These are phyloP conservation scores for Penicillium sp. DNA, from an alignment of 2,329 filamentous ascomycete species.

Conservation along the genomic window DNA sequence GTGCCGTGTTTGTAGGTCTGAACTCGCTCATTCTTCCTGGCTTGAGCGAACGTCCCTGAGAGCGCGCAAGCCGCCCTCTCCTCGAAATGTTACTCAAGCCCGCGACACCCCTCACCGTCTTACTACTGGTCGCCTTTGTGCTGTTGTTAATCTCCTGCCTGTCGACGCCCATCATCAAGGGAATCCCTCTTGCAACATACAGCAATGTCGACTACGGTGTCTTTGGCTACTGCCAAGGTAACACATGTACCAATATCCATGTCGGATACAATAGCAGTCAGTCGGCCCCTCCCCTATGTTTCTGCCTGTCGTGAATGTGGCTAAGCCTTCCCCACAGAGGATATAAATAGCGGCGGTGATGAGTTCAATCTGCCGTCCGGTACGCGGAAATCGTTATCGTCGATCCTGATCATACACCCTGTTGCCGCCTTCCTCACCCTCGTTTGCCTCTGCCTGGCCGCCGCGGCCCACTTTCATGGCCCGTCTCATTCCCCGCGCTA, in stretches of 20 bases:
- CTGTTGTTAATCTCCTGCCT: constrained; percentile 80
- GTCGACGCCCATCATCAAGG: constrained; percentile 83
- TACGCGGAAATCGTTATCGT: constrained; percentile 66
- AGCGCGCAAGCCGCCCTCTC: constrained; percentile 4
- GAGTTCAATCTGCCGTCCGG: constrained; percentile 62
- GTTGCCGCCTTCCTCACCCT: constrained; percentile 82
- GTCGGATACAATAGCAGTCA: constrained; percentile 82
- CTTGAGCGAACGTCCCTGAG: constrained; percentile 3
- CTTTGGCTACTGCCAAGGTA: constrained; percentile 74
- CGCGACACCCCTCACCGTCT: constrained; percentile 80
- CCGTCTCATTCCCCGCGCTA: constrained; percentile 88
- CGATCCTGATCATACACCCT: constrained; percentile 87
- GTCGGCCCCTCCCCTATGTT: constrained; percentile 32
- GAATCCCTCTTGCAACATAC: constrained; percentile 75
- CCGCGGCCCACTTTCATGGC: constrained; percentile 76
- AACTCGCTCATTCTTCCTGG: constrained; percentile 2
- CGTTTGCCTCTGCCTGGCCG: constrained; percentile 73
- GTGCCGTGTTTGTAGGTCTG: constrained; percentile 6
- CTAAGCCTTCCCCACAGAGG: constrained; percentile 21
- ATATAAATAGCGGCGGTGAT: constrained; percentile 38
- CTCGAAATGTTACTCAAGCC: constrained; percentile 69
- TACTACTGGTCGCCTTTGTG: constrained; percentile 79
- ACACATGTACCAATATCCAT: constrained; percentile 63
- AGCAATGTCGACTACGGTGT: constrained; percentile 79
- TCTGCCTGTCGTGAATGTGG: constrained; percentile 6